phyloP scores from a whole-genome alignment of 352 stramenopile genomes.

The Phytophthora pseudosyringae region DNA sequence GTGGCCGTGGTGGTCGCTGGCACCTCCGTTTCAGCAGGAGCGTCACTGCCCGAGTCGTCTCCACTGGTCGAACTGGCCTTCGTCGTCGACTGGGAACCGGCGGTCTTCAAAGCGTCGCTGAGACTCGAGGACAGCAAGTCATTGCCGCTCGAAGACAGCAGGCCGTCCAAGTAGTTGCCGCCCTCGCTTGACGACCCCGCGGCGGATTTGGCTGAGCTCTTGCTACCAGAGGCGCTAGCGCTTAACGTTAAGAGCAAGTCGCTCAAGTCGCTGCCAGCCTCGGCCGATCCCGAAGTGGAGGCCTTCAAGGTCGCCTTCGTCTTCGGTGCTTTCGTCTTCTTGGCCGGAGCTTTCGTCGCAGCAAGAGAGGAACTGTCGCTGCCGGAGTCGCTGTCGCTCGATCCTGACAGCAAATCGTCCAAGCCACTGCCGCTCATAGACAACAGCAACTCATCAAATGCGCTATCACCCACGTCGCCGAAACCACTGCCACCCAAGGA shows the following conservation, averaged over 20 bases:
- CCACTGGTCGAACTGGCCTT: neutral
- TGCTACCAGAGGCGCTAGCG: neutral
- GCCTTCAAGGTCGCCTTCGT: neutral
- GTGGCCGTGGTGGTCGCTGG: neutral
- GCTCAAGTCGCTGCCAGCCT: slow-evolving; percentile 3
- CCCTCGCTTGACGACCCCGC: neutral
- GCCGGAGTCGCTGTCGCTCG: slow-evolving; percentile 9
- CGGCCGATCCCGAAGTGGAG: neutral
- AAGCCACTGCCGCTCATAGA: slow-evolving; percentile 1
- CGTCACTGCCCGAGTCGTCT: slow-evolving; percentile 1
- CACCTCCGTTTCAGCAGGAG: neutral
- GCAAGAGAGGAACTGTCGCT: neutral
- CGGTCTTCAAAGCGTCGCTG: neutral
- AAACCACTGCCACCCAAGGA: neutral
- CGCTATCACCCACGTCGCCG: slow-evolving; percentile 6
- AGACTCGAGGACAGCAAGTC: slow-evolving; percentile 18
- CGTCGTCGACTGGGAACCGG: neutral
- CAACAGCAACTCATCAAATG: slow-evolving; percentile 1
- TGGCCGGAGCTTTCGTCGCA: neutral
- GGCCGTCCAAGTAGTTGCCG: slow-evolving; percentile 2
- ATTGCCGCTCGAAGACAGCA: slow-evolving; percentile 5
- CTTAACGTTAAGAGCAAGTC: slow-evolving; percentile 5
- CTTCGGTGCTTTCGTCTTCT: neutral
- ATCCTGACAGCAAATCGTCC: neutral
- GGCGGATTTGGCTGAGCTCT: neutral